Conservation (phyloP, 805 yeast genomes). For the Kodamaea kaohsiungensis region DNA sequence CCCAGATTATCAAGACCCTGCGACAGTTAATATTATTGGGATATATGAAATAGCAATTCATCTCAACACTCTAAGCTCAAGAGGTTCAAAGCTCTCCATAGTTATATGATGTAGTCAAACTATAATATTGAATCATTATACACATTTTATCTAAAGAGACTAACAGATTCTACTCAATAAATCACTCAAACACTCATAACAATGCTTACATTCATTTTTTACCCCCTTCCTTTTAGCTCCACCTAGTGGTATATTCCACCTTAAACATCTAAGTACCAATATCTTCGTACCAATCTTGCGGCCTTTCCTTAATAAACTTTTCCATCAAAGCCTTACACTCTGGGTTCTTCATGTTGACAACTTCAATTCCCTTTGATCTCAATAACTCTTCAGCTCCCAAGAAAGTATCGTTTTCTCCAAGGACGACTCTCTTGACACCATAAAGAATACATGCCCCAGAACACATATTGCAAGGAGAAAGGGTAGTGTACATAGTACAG, state of each 20-base stretch:
- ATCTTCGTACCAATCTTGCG: conserved; percentile 81
- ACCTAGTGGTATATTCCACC: not conserved
- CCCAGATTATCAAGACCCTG: not conserved
- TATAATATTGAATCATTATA: too few species aligned
- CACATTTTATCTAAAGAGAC: too few species aligned
- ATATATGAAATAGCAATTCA: too few species aligned
- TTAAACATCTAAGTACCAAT: conserved; percentile 49
- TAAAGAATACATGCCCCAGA: conserved; percentile 89
- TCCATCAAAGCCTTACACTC: conserved; percentile 74
- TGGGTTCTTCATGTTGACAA: conserved; percentile 58
- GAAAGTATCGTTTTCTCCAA: conserved; percentile 87
- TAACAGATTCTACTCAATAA: not conserved
- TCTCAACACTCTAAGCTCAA: too few species aligned
- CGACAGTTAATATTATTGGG: not conserved
- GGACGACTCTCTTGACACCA: conserved; percentile 81
- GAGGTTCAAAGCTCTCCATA: too few species aligned
- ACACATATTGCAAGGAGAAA: conserved; percentile 95
- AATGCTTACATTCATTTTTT: not conserved
- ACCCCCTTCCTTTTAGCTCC: not conserved
- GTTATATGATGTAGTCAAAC: too few species aligned
- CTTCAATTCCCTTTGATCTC: conserved; percentile 65
- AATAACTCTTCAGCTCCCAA: conserved; percentile 82
- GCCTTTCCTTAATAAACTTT: conserved; percentile 73
- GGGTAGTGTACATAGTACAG: conserved; percentile 88
- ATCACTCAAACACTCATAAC: not conserved